phyloP scores from a whole-genome alignment of 306 rosid species.

The Purshia tridentata region DNA sequence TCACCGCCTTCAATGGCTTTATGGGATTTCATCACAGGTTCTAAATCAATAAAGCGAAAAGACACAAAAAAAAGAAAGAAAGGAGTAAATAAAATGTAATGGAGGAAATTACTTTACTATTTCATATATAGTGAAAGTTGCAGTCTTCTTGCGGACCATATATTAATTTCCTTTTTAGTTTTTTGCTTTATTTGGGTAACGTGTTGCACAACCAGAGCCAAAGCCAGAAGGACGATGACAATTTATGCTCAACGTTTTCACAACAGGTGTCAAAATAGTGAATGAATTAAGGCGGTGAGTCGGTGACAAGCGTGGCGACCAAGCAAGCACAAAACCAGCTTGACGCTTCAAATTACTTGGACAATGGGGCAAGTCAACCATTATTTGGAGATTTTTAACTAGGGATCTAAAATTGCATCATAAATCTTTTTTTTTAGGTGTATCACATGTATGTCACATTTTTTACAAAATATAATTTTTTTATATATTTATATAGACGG shows the following conservation, averaged over 20 bases:
- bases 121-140: background rate
- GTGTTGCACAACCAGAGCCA: background rate
- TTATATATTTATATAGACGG: no score
- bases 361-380: background rate
- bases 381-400: background rate
- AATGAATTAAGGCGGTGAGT: slow-evolving; percentile 1
- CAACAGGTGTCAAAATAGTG: background rate
- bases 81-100: background rate
- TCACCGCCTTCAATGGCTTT: slow-evolving; percentile 11
- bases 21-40: slow-evolving; percentile 7
- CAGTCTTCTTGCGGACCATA: background rate
- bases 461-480: no score
- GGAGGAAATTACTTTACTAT: background rate
- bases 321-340: slow-evolving; percentile 12
- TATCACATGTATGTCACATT: no score
- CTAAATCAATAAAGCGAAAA: background rate
- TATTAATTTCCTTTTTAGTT: background rate
- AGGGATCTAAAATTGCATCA: no score
- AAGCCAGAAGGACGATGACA: background rate
- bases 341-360: slow-evolving; percentile 19
- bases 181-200: background rate
- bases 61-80: background rate
- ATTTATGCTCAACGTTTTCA: background rate
- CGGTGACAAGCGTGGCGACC: slow-evolving; percentile 23
- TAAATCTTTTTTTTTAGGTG: no score